These are phyloP conservation scores for Lodderomyces margitis DNA, from an alignment of 1,139 yeast species.

Conservation along the genomic window DNA sequence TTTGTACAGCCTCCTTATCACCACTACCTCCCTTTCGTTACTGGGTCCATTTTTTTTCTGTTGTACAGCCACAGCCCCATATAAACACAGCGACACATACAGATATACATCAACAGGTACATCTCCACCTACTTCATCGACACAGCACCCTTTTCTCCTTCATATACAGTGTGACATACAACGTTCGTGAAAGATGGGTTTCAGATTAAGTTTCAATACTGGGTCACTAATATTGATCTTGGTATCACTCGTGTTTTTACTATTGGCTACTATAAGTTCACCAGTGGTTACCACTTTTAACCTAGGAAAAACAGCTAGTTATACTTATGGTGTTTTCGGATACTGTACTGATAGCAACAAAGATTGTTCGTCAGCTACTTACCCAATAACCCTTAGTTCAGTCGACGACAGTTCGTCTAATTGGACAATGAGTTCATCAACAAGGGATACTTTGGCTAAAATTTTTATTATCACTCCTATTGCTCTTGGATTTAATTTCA, in stretches of 20 bases:
- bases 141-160: too few relatives aligned
- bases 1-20: too few relatives aligned
- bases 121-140: background rate
- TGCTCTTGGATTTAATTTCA: constrained; percentile 72
- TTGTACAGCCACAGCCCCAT: constrained; percentile 2
- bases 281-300: constrained; percentile 42
- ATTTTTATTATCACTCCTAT: constrained; percentile 78
- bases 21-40: too few relatives aligned
- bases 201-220: constrained; percentile 26
- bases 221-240: constrained; percentile 31
- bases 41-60: background rate
- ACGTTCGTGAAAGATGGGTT: constrained; percentile 13
- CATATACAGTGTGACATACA: too few relatives aligned
- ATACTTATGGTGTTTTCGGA: constrained; percentile 85
- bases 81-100: background rate
- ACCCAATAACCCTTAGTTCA: constrained; percentile 29
- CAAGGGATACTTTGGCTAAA: constrained; percentile 66
- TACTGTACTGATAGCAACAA: constrained; percentile 48
- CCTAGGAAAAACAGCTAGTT: constrained; percentile 43
- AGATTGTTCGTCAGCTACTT: constrained; percentile 48
- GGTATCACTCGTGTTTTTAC: constrained; percentile 46
- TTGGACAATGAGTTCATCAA: constrained; percentile 30
- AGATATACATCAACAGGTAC: background rate
- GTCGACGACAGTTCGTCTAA: constrained; percentile 17
- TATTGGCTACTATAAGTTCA: constrained; percentile 50